Percentiles rank a stretch among this genome's conserved stretches.
Conservation (phyloP, 768 basidiomycete species). For the Termitomyces sp. region DNA sequence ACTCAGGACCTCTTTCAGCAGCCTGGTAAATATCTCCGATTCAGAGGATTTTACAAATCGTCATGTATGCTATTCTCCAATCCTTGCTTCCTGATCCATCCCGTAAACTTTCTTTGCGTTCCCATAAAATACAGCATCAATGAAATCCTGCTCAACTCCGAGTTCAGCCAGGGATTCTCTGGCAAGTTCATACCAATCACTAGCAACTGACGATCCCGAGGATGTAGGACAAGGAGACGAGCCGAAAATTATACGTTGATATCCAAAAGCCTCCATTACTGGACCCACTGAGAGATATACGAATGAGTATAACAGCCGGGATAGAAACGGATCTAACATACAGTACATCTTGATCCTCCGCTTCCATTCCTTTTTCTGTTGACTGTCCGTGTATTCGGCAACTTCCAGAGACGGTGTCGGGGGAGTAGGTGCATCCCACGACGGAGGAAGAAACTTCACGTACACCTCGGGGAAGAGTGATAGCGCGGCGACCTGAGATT, state of each 20-base stretch:
- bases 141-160: conserved; percentile 68
- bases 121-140: conserved; percentile 66
- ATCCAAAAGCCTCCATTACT: conserved; percentile 81
- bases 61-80: background rate
- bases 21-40: background rate
- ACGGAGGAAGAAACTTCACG: conserved; percentile 73
- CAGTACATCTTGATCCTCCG: conserved; percentile 81
- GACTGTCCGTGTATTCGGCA: conserved; percentile 31
- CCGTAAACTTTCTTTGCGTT: conserved; percentile 46
- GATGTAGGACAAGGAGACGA: conserved; percentile 59
- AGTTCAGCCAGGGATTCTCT: conserved; percentile 75
- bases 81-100: conserved; percentile 2
- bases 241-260: conserved; percentile 77
- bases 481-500: conserved; percentile 63
- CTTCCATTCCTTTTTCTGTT: conserved; percentile 61
- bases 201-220: conserved; percentile 41
- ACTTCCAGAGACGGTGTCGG: conserved; percentile 33
- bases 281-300: conserved; percentile 56
- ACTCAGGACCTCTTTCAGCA: background rate
- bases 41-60: background rate
- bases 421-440: conserved; percentile 61
- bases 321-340: conserved; percentile 33
- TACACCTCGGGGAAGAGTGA: conserved; percentile 69
- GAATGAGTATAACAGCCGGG: conserved; percentile 1
- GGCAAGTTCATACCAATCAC: conserved; percentile 79